phyloP scores from a whole-genome alignment of 345 rosid genomes.

The Geranium rotundifolium region DNA sequence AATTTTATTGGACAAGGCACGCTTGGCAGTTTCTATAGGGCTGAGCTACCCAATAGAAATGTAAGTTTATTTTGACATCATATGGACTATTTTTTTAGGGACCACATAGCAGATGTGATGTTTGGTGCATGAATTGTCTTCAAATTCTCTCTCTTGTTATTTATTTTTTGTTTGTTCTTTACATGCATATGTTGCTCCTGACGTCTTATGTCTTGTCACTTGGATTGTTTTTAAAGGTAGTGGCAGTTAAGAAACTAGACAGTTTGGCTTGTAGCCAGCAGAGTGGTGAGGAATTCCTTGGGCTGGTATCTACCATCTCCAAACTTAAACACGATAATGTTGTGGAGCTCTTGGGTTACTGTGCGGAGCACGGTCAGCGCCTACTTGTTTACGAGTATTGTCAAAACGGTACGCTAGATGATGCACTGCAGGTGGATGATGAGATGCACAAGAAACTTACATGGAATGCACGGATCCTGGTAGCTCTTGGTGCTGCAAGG shows the following conservation, averaged over 20 bases:
- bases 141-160: too few species aligned
- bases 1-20: conserved; percentile 71
- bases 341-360: conserved; percentile 71
- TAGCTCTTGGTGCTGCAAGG: conserved; percentile 81
- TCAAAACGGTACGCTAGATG: conserved; percentile 57
- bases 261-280: conserved; percentile 29
- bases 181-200: neutral
- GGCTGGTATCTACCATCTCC: conserved; percentile 41
- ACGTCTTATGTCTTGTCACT: neutral
- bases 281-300: conserved; percentile 50
- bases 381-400: conserved; percentile 63
- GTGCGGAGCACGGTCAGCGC: conserved; percentile 65
- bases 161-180: too few species aligned
- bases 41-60: conserved; percentile 72
- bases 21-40: conserved; percentile 64
- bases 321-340: conserved; percentile 56
- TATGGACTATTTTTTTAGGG: conserved; percentile 1
- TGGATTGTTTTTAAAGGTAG: conserved; percentile 23
- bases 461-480: conserved; percentile 58
- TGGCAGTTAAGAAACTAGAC: conserved; percentile 81
- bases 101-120: too few species aligned
- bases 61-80: conserved; percentile 19
- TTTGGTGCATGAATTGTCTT: too few species aligned
- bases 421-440: conserved; percentile 62
- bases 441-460: conserved; percentile 50